These are phyloP conservation scores for Ustilaginoidea virens DNA, from an alignment of 2,329 filamentous ascomycete species.

Conservation along the genomic window DNA sequence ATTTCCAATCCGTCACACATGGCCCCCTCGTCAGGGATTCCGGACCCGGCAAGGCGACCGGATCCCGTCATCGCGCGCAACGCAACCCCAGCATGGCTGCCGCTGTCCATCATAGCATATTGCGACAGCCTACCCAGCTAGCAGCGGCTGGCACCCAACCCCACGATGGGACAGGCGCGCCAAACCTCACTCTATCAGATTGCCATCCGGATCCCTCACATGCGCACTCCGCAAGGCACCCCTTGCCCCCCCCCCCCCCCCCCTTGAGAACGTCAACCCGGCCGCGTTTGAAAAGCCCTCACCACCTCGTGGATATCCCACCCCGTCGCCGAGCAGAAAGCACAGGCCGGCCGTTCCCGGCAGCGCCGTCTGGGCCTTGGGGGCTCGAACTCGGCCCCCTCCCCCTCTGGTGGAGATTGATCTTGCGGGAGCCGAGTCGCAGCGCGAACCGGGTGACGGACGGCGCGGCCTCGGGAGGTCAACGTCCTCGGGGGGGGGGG, in stretches of 20 bases:
- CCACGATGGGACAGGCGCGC: background rate
- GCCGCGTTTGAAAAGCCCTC: slow-evolving; percentile 21
- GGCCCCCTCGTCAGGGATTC: too few relatives aligned
- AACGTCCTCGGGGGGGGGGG: slow-evolving; percentile 38
- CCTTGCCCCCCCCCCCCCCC: slow-evolving; percentile 34
- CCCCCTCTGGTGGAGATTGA: slow-evolving; percentile 43
- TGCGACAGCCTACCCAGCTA: slow-evolving; percentile 1
- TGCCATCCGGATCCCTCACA: slow-evolving; percentile 44
- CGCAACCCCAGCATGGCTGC: too few relatives aligned
- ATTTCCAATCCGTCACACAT: too few relatives aligned
- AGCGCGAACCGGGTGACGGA: slow-evolving; percentile 30
- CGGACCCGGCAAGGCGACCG: too few relatives aligned
- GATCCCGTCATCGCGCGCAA: too few relatives aligned
- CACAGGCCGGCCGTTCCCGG: slow-evolving; percentile 45
- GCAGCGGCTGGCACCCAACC: background rate
- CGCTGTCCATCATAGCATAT: too few relatives aligned
- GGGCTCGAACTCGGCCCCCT: slow-evolving; percentile 44
- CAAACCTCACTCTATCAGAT: slow-evolving; percentile 41
- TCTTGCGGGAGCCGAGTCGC: slow-evolving; percentile 41
- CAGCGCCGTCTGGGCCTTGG: slow-evolving; percentile 36
- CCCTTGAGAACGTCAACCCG: slow-evolving; percentile 35
- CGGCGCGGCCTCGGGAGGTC: slow-evolving; percentile 20
- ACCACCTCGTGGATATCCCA: slow-evolving; percentile 29
- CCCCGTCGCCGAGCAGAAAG: slow-evolving; percentile 35
- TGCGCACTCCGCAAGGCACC: slow-evolving; percentile 42